Percentiles rank a stretch among this genome's conserved stretches.
Evolutionary conservation across 805 yeast species (phyloP).

Genomic region (Candida silvicultrix): DNA sequence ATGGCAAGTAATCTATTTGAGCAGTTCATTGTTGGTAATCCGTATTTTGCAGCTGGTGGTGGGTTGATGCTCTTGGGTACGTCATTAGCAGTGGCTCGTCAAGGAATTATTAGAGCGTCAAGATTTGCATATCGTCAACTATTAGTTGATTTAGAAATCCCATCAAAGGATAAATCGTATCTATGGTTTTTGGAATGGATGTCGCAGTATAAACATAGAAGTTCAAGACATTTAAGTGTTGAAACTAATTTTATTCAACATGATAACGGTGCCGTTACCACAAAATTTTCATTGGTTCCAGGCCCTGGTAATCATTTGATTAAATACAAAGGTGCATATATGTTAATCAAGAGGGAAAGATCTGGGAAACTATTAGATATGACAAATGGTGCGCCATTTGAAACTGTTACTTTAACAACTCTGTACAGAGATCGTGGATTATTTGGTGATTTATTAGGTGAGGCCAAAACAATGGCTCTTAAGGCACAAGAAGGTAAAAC

Average conservation of each 20-base stretch:
- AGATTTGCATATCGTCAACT: constrained; percentile 72
- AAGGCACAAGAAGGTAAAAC: constrained; percentile 87
- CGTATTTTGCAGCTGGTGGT: constrained; percentile 98
- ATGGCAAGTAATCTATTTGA: constrained; percentile 34
- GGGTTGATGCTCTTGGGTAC: constrained; percentile 96
- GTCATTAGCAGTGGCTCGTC: constrained; percentile 69
- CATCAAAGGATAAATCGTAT: constrained; percentile 89
- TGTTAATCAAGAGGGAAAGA: constrained; percentile 84
- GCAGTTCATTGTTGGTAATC: constrained; percentile 62
- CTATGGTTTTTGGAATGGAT: constrained; percentile 96
- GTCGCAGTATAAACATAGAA: constrained; percentile 70
- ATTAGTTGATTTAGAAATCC: constrained; percentile 87
- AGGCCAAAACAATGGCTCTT: constrained; percentile 81
- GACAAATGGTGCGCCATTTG: constrained; percentile 90
- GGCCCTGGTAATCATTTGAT: constrained; percentile 96
- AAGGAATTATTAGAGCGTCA: constrained; percentile 57
- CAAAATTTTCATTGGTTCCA: constrained; percentile 87
- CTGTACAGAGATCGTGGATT: constrained; percentile 72
- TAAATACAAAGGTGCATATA: constrained; percentile 78
- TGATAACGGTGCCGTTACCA: constrained; percentile 84
- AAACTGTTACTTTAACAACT: constrained; percentile 91
- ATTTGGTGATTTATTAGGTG: constrained; percentile 64
- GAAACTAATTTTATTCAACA: constrained; percentile 84
- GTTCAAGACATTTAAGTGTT: constrained; percentile 81
- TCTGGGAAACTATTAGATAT: constrained; percentile 84